Evolutionary conservation across 2,329 filamentous ascomycete species (phyloP).

Genomic region (Blastomyces gilchristii): DNA sequence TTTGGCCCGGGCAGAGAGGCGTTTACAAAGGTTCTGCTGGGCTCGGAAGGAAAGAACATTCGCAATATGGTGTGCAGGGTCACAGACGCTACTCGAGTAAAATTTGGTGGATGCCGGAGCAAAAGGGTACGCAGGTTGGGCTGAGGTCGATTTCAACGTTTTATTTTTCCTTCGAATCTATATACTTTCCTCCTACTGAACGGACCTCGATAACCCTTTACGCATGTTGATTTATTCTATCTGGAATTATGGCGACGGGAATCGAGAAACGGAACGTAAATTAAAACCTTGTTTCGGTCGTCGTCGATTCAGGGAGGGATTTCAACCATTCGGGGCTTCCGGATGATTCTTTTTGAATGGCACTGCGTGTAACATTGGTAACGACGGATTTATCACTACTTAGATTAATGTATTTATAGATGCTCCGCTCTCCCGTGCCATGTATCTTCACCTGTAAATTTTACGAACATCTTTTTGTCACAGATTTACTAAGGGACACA

Average conservation of each 20-base stretch:
- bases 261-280: neutral
- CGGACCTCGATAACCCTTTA: neutral
- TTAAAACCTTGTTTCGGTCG: no score
- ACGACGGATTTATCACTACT: slow-evolving; percentile 8
- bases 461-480: neutral
- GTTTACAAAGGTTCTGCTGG: slow-evolving; percentile 77
- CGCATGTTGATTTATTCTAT: neutral
- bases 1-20: slow-evolving; percentile 84
- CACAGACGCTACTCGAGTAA: slow-evolving; percentile 76
- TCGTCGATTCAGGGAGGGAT: neutral
- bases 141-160: slow-evolving; percentile 25
- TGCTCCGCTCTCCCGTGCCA: slow-evolving; percentile 17
- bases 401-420: slow-evolving; percentile 12
- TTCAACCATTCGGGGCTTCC: no score
- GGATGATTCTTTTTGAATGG: neutral
- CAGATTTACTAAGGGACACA: no score
- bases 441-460: neutral
- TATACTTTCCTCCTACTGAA: neutral
- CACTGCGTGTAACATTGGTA: neutral
- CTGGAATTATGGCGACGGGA: neutral
- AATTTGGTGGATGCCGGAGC: slow-evolving; percentile 91
- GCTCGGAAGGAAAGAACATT: slow-evolving; percentile 68
- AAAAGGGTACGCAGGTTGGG: slow-evolving; percentile 71
- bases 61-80: slow-evolving; percentile 67
- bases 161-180: slow-evolving; percentile 7